These are phyloP conservation scores for Alternaria triticimaculans DNA, from an alignment of 2,329 filamentous ascomycete species.

Conservation along the genomic window DNA sequence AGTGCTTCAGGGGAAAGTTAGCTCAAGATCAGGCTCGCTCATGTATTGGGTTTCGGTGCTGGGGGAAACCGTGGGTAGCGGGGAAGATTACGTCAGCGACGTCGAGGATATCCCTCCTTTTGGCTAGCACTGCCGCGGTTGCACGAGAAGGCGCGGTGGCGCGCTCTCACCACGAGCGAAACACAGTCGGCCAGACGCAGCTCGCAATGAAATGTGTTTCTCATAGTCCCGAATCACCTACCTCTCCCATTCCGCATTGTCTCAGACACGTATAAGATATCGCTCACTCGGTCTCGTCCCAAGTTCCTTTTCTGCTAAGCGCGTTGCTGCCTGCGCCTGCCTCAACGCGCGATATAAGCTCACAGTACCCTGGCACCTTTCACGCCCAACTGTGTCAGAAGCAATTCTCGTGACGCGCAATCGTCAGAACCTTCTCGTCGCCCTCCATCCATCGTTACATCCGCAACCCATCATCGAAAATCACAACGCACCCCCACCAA, in stretches of 20 bases:
- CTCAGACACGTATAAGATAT: too few relatives aligned
- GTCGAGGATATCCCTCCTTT: background rate
- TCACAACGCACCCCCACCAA: background rate
- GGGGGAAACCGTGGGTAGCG: background rate
- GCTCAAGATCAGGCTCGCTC: background rate
- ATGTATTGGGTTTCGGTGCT: background rate
- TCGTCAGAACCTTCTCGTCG: background rate
- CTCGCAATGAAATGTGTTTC: background rate
- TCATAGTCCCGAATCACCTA: background rate
- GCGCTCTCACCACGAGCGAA: background rate
- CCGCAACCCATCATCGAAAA: background rate
- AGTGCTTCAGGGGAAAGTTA: background rate
- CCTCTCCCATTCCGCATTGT: background rate
- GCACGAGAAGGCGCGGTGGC: background rate
- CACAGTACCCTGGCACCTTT: background rate
- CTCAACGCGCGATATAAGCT: background rate
- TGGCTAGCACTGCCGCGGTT: conserved; percentile 9
- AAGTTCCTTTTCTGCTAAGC: background rate
- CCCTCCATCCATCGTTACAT: background rate
- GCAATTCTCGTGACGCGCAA: background rate
- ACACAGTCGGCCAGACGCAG: background rate
- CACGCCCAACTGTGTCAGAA: background rate
- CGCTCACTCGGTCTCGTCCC: too few relatives aligned
- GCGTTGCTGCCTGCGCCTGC: conserved; percentile 1
- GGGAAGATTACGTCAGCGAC: conserved; percentile 14